Conservation (phyloP, 768 basidiomycete species). For the Kwoniella mangroviensis region DNA sequence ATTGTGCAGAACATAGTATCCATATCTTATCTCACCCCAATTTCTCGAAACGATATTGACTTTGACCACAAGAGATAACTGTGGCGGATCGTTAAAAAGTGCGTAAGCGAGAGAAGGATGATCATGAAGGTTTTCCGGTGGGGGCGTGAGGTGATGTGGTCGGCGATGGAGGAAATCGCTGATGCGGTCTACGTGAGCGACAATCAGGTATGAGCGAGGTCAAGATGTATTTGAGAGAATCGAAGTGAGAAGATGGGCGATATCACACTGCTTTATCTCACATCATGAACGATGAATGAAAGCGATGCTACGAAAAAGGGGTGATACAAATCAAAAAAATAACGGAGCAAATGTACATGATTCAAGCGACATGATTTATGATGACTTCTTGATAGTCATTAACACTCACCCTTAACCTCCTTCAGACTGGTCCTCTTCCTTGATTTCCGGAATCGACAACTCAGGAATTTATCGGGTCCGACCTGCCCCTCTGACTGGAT, state of each 20-base stretch:
- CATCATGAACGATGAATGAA: too few relatives aligned
- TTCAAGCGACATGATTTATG: too few relatives aligned
- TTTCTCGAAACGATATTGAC: background rate
- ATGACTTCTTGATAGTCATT: too few relatives aligned
- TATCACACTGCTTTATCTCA: background rate
- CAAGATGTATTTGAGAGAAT: background rate
- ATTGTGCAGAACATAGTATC: background rate
- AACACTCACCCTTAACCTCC: background rate
- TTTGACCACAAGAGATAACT: background rate
- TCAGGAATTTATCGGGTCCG: background rate
- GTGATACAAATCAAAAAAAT: too few relatives aligned
- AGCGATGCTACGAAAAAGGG: too few relatives aligned
- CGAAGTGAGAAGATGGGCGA: background rate
- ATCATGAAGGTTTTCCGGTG: background rate
- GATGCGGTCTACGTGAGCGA: background rate
- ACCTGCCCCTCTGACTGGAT: background rate
- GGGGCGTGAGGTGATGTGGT: background rate
- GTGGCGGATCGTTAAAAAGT: background rate
- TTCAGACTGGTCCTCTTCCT: background rate
- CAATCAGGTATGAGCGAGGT: background rate
- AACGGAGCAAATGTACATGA: too few relatives aligned
- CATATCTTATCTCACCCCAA: constrained; percentile 1
- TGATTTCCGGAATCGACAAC: background rate
- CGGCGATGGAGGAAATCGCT: background rate
- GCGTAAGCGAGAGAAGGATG: background rate